Evolutionary conservation across 2,329 filamentous ascomycete species (phyloP), one percentile per base, ranked within the genome.

Genomic region (Sporothrix brasiliensis): DNA sequence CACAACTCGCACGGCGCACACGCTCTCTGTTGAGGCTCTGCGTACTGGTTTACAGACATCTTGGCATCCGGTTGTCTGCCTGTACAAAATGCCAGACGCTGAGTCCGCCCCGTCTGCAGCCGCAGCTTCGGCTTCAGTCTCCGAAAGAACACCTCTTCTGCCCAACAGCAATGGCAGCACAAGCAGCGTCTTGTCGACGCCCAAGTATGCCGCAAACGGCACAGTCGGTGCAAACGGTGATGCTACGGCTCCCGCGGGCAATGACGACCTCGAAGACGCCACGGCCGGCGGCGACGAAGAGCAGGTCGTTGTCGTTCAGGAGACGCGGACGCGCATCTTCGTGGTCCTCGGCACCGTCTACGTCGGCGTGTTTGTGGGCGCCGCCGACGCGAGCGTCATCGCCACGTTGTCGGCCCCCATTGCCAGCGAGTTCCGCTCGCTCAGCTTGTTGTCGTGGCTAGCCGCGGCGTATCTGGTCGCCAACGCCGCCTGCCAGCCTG

Each of bases 381-480:
- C 88, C 50, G 81, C 89, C 52, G 93, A 97, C 80, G 87, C 87
- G 1, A 95, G 92, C 63, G 90, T 97, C 73, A 92, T 97, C 74
- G 93, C 93, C 10, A 97, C 93, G 0, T 85, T 97, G 0, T 90
- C 92, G 0, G 91, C 88, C 0, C 92, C 93, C 9, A 97, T 97
- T 73, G 92, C 92, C 30, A 91, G 89, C 77, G 90, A 91, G 56
- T 97, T 97, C 80, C 84, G 89, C 71, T 96, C 92, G 0, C 87
- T 97, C 39, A 91, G 89, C 24, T 84, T 95, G 4, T 85, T 97
- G 58, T 94, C 92, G 0, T 97, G 93, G 93, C 88, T 97, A 9
- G 93, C 92, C 0, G 91, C 92, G 0, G 90, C 92, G 24, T 97
- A 97, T 78, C 86, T 97, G 39, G 93, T 97, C 76, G 91, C 93